Percentiles rank a stretch among this genome's conserved stretches.
These are phyloP conservation scores for Amylostereum chailletii DNA, from an alignment of 1,284 basidiomycete species.

Conservation along the genomic window DNA sequence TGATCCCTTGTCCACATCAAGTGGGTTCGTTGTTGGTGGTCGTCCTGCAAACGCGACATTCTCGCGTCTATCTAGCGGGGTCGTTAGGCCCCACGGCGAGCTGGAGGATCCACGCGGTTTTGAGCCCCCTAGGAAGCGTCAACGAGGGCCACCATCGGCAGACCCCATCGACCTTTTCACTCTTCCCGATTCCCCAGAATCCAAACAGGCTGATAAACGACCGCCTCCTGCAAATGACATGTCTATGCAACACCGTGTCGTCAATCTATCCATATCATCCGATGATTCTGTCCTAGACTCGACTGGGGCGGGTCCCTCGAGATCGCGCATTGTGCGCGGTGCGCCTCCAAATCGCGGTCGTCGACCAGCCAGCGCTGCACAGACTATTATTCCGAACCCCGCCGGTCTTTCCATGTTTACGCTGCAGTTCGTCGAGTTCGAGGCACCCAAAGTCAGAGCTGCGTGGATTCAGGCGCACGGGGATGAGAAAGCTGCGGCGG, in stretches of 20 bases:
- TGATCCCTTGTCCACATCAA: slow-evolving; percentile 55
- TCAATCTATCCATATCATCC: slow-evolving; percentile 38
- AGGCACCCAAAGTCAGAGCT: slow-evolving; percentile 50
- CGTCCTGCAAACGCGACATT: slow-evolving; percentile 37
- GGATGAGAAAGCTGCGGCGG: slow-evolving; percentile 50
- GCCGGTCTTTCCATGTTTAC: background rate
- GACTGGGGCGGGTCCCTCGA: slow-evolving; percentile 32
- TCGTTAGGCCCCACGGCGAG: slow-evolving; percentile 24
- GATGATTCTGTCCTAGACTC: slow-evolving; percentile 56
- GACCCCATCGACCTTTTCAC: slow-evolving; percentile 32
- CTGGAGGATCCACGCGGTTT: slow-evolving; percentile 34
- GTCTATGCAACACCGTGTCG: slow-evolving; percentile 19
- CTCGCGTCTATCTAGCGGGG: slow-evolving; percentile 30
- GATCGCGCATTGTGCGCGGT: slow-evolving; percentile 46
- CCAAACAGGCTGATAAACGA: slow-evolving; percentile 42
- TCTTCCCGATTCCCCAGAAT: slow-evolving; percentile 47
- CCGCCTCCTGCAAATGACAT: slow-evolving; percentile 29
- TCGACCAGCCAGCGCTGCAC: too few relatives aligned
- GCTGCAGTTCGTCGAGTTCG: slow-evolving; percentile 43
- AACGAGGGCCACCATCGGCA: slow-evolving; percentile 35
- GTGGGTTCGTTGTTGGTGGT: slow-evolving; percentile 42
- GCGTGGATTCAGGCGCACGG: slow-evolving; percentile 57
- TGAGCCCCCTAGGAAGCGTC: slow-evolving; percentile 64
- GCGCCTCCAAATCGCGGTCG: slow-evolving; percentile 15
- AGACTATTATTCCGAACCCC: background rate